Evolutionary conservation across 2,329 filamentous ascomycete genomes (phyloP), one percentile per base, ranked within the genome.

Genomic region (Canariomyces notabilis): DNA sequence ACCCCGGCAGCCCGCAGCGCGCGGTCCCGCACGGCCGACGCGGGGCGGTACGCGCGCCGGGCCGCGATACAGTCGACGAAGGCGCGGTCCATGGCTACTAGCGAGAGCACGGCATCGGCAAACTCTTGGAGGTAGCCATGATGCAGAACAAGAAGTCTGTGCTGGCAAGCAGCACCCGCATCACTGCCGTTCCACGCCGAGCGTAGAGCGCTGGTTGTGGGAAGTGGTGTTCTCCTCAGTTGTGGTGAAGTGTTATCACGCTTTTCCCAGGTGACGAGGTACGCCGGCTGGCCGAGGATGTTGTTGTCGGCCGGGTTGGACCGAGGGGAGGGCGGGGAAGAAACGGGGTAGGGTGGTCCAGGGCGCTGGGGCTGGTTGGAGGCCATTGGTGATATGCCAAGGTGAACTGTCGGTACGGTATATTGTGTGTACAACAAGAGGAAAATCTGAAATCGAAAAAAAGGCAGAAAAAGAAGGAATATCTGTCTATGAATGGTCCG

Each of bases 11-110:
- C 20, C n/a, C n/a, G n/a, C n/a, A n/a, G n/a, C n/a, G n/a, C n/a
- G n/a, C 1, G 34, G 12, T 21, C 9, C 7, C 14, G 16, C 16
- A 36, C 16, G 7, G 7, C 12, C 16, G 3, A 14, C 34, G 8
- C 16, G 11, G 60, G 57, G 5, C 59, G 55, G 37, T 64, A 61
- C 14, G 50, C 44, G 29, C 58, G 52, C 16, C 62, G 52, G 6
- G 49, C 44, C 1, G 52, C 56, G 42, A 66, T 60, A 5, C 64
- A 63, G 3, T 61, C 58, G 36, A 67, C 23, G 37, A 67, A 64
- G 3, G 44, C 53, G n/a, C 54, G 48, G 33, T 64, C 62, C 19
- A 68, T 44, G 18, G 44, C 55, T 12, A 62, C 36, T 12, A 49
- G 31, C 11, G 54, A 54, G 19, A 50, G 46, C 11, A 67, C 40